Evolutionary conservation across 2,329 filamentous ascomycete species (phyloP).

Genomic region (Stachybotrys elegans): DNA sequence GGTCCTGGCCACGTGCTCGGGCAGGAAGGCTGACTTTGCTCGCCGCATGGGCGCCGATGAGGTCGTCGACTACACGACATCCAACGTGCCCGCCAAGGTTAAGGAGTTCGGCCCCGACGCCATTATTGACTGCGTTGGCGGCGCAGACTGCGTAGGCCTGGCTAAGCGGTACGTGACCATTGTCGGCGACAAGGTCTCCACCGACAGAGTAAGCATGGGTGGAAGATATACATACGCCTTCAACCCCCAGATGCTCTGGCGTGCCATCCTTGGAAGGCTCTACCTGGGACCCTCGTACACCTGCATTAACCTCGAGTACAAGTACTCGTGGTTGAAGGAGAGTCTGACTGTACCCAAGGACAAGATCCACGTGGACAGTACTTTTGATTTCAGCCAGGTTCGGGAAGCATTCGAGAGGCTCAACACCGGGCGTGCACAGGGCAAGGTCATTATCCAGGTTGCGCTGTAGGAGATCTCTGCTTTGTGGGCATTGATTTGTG

Average conservation of each 20-base stretch:
- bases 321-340: background rate
- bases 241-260: slow-evolving; percentile 4
- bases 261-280: slow-evolving; percentile 1
- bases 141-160: slow-evolving; percentile 3
- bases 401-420: slow-evolving; percentile 3
- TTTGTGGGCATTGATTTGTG: too few relatives aligned
- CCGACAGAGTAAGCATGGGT: slow-evolving; percentile 1
- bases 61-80: slow-evolving; percentile 3
- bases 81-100: slow-evolving; percentile 1
- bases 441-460: slow-evolving; percentile 3
- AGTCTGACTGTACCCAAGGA: slow-evolving; percentile 1
- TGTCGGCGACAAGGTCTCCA: slow-evolving; percentile 4
- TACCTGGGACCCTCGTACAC: slow-evolving; percentile 3
- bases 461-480: too few relatives aligned
- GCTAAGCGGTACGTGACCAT: slow-evolving; percentile 6
- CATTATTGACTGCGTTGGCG: slow-evolving; percentile 6
- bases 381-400: slow-evolving; percentile 1
- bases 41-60: slow-evolving; percentile 4
- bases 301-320: slow-evolving; percentile 3
- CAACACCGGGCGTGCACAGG: slow-evolving; percentile 1
- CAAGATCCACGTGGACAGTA: slow-evolving; percentile 5
- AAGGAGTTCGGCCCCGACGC: slow-evolving; percentile 1
- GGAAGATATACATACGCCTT: slow-evolving; percentile 2
- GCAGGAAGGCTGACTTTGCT: slow-evolving; percentile 4
- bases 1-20: slow-evolving; percentile 3